These are phyloP conservation scores for Aspergillus sclerotiicarbonarius DNA, from an alignment of 495 filamentous ascomycete species.

Conservation along the genomic window DNA sequence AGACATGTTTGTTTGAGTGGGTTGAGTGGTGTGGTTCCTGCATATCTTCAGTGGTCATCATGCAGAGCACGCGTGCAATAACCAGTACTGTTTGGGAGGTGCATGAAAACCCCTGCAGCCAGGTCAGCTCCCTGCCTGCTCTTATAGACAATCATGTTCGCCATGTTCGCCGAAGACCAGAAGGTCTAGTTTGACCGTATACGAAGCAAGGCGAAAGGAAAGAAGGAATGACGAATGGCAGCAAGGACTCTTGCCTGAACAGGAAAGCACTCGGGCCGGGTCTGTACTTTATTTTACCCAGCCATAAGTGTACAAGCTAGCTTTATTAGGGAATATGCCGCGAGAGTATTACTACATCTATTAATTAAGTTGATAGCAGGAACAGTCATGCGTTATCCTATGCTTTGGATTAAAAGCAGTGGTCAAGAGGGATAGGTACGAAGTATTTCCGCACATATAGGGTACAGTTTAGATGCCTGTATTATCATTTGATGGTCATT, in stretches of 20 bases:
- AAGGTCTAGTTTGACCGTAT: background rate
- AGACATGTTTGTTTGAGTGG: slow-evolving; percentile 13
- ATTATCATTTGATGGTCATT: too few relatives aligned
- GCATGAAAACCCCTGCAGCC: background rate
- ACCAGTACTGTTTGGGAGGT: background rate
- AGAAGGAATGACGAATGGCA: background rate
- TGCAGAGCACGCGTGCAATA: background rate
- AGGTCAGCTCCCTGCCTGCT: background rate
- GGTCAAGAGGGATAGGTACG: too few relatives aligned
- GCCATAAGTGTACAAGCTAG: slow-evolving; percentile 22
- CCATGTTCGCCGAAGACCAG: background rate
- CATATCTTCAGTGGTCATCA: slow-evolving; percentile 19
- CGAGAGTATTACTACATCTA: slow-evolving; percentile 14
- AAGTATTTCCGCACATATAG: too few relatives aligned
- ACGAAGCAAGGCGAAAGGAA: background rate
- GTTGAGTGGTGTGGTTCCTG: slow-evolving; percentile 16
- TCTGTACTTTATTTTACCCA: slow-evolving; percentile 20
- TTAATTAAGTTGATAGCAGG: background rate
- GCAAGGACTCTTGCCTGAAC: background rate
- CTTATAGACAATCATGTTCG: background rate
- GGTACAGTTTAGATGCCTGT: too few relatives aligned
- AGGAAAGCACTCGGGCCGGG: slow-evolving; percentile 12
- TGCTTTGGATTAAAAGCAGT: too few relatives aligned
- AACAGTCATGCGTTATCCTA: background rate
- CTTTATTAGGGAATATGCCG: slow-evolving; percentile 29